Percentiles rank a stretch among this genome's conserved stretches.
These are phyloP conservation scores for Fusarium mangiferae DNA, from an alignment of 2,329 filamentous ascomycete species.

Conservation along the genomic window DNA sequence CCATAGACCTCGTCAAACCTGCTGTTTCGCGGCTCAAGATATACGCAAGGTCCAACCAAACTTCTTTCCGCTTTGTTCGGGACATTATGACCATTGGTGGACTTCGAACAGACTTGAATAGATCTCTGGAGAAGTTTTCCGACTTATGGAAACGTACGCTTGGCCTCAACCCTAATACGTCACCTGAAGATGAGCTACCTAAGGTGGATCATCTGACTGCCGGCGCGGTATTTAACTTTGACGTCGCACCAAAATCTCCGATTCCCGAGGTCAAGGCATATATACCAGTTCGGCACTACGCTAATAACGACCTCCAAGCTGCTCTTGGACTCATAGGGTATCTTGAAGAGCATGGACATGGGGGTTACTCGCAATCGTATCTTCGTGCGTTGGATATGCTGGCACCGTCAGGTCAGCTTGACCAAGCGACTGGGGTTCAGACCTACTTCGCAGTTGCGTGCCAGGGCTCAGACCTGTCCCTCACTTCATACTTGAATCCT, in stretches of 20 bases:
- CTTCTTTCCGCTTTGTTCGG: not conserved
- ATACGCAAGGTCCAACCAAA: not conserved
- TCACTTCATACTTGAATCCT: not conserved
- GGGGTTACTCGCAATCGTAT: not conserved
- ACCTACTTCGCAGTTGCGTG: not conserved
- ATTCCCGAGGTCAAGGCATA: constrained; percentile 4
- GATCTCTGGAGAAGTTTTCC: not conserved
- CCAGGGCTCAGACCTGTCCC: not conserved
- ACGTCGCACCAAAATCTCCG: not conserved
- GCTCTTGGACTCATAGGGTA: not conserved
- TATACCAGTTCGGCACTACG: not conserved
- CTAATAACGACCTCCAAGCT: not conserved
- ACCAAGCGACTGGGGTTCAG: not conserved
- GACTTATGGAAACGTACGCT: not conserved
- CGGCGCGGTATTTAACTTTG: not conserved
- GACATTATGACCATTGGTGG: not conserved
- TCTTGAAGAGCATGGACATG: not conserved
- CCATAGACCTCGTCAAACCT: not conserved
- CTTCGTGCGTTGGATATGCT: not conserved
- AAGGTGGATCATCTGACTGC: not conserved
- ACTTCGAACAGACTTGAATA: not conserved
- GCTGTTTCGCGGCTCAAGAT: not conserved
- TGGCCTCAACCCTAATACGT: not conserved
- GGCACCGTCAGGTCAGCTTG: not conserved
- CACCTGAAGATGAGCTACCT: not conserved